Evolutionary conservation across 2,329 filamentous ascomycete genomes (phyloP), one percentile per base, ranked within the genome.

Genomic region (Ramichloridium luteum): DNA sequence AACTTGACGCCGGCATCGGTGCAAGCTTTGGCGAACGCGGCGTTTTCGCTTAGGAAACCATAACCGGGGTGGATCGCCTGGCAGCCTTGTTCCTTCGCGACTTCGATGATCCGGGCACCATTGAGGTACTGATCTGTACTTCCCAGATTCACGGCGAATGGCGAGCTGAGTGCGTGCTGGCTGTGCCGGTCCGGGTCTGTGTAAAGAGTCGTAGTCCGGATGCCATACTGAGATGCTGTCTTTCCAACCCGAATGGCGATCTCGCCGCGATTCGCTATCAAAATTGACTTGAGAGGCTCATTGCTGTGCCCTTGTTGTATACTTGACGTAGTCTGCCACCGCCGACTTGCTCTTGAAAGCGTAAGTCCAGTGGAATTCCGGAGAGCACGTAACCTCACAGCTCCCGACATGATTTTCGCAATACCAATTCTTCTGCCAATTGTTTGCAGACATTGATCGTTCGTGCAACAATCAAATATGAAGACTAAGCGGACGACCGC

Each of bases 251-350:
- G 81, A 54, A 98, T 68, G 30, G 90, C 90, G 48, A 98, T 98
- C 60, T 98, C 90, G 48, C 90, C 90, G 47, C 90, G 78, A 56
- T 98, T 98, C 32, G 90, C 90, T 54, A 98, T 96, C 14, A 98
- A 70, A 25, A 96, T 80, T 6, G 85, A 93, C 22, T 48, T 45
- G 17, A 57, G 37, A 30, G 53, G 53, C 27, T 47, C 45, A 35
- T 25, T 36, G 26, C 27, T 31, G 27, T 37, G 35, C 34, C 27
- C 43, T 35, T 34, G 41, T 38, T 18, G 44, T 45, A n/a, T n/a
- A 23, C n/a, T 23, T 8, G 20, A 23, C n/a, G 20, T 23, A n/a
- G n/a, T n/a, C n/a, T n/a, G n/a, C n/a, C n/a, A n/a, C n/a, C n/a
- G n/a, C n/a, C n/a, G n/a, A n/a, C n/a, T n/a, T n/a, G n/a, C n/a